phyloP scores from a whole-genome alignment of 176 grass and related monocot species.

The Typha latifolia region DNA sequence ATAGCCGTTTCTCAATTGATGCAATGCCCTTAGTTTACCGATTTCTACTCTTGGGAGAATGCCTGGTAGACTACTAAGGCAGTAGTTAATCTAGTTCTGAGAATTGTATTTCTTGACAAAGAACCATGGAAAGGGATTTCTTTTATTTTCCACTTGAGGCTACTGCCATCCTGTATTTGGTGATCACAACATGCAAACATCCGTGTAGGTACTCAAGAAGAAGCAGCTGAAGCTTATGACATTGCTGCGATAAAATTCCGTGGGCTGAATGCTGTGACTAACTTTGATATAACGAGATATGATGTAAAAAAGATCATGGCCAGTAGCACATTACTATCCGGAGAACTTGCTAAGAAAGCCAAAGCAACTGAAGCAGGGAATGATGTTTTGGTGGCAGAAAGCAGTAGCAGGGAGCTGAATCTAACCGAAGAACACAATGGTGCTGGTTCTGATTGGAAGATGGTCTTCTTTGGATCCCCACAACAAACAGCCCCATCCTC shows the following conservation, averaged over 20 bases:
- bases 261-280: slow-evolving; percentile 80
- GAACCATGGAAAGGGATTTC: no score
- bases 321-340: slow-evolving; percentile 56
- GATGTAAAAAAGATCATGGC: slow-evolving; percentile 73
- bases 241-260: slow-evolving; percentile 96
- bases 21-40: slow-evolving; percentile 49
- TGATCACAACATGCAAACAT: slow-evolving; percentile 11
- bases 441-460: slow-evolving; percentile 35
- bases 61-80: no score
- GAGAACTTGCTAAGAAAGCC: slow-evolving; percentile 51
- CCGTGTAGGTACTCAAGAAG: slow-evolving; percentile 67
- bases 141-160: no score
- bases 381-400: not conserved
- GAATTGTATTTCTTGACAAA: no score
- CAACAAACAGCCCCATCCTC: slow-evolving; percentile 22
- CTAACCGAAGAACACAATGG: slow-evolving; percentile 3
- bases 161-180: not conserved
- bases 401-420: slow-evolving; percentile 9
- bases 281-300: slow-evolving; percentile 86
- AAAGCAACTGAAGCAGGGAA: slow-evolving; percentile 24
- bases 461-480: slow-evolving; percentile 39
- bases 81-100: no score
- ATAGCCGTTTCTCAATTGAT: no score
- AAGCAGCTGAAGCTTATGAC: slow-evolving; percentile 92
- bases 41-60: slow-evolving; percentile 11